A percentile compares a stretch with the other conserved stretches of the same genome.
These are phyloP conservation scores for Trichoderma koningii DNA, from an alignment of 2,329 filamentous ascomycete genomes.

Conservation along the genomic window DNA sequence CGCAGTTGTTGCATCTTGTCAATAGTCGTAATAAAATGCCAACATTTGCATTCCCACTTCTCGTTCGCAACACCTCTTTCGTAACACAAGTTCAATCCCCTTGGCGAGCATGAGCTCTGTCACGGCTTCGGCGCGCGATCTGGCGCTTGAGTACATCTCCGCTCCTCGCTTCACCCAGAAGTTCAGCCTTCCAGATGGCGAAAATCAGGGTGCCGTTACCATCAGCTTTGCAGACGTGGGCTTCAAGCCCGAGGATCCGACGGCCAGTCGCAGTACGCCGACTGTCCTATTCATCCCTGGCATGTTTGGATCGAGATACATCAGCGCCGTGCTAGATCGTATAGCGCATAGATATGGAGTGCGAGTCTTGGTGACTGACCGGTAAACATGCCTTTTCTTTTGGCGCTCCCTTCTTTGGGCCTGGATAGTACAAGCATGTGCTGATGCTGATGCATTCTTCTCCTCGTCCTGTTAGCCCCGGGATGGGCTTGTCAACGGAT, in stretches of 20 bases:
- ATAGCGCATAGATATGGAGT: constrained; percentile 7
- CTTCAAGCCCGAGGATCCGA: not conserved
- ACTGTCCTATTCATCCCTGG: constrained; percentile 13
- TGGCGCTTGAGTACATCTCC: constrained; percentile 8
- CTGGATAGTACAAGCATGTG: too few species aligned
- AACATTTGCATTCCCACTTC: not conserved
- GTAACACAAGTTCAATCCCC: not conserved
- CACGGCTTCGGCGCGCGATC: not conserved
- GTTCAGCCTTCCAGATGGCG: not conserved
- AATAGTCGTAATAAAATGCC: too few species aligned
- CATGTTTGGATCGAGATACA: constrained; percentile 21
- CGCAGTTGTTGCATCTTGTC: not conserved
- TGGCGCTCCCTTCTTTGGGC: too few species aligned
- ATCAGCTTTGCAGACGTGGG: constrained; percentile 14
- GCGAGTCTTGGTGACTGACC: constrained; percentile 4
- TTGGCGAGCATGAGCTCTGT: not conserved
- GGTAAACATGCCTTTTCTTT: not conserved
- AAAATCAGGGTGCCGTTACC: not conserved
- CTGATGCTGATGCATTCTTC: not conserved
- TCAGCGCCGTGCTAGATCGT: not conserved
- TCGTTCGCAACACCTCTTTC: not conserved
- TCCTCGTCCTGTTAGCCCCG: not conserved
- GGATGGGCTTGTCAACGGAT: constrained; percentile 3
- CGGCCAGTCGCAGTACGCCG: not conserved
- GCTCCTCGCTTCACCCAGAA: constrained; percentile 1